Evolutionary conservation across 139 green algal genomes (phyloP).

Genomic region (Chlorella vulgaris): DNA sequence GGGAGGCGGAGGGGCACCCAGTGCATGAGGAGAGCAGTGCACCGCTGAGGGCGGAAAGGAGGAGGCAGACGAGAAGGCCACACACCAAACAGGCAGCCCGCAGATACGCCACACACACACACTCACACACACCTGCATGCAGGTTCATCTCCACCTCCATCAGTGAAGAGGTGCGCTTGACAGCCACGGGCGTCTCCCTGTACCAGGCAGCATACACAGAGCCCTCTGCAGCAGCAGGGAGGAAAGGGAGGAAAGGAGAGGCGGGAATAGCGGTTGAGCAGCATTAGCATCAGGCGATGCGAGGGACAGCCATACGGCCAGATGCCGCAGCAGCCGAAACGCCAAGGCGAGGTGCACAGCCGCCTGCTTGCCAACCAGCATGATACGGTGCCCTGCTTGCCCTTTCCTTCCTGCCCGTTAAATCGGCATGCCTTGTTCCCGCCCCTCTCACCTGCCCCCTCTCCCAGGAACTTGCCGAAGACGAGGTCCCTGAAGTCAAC

Average conservation of each 20-base stretch:
- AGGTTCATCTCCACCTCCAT: slow-evolving; percentile 58
- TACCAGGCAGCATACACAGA: slow-evolving; percentile 57
- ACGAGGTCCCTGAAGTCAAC: slow-evolving; percentile 32
- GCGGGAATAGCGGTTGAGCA: too few relatives aligned
- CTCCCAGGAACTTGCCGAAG: slow-evolving; percentile 44
- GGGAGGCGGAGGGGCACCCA: background rate
- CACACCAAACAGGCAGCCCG: background rate
- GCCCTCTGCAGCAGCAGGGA: slow-evolving; percentile 37
- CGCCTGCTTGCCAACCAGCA: too few relatives aligned
- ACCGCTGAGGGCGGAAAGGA: background rate
- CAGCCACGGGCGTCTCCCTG: slow-evolving; percentile 55
- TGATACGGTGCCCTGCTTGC: too few relatives aligned
- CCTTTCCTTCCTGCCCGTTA: too few relatives aligned
- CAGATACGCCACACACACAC: background rate
- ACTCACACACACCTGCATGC: slow-evolving; percentile 24
- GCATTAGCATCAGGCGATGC: background rate
- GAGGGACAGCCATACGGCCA: too few relatives aligned
- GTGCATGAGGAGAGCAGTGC: background rate
- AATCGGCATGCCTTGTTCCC: background rate
- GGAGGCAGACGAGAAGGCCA: background rate
- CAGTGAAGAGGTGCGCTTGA: slow-evolving; percentile 43
- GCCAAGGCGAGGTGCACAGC: too few relatives aligned
- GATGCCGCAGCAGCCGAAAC: too few relatives aligned
- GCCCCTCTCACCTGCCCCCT: slow-evolving; percentile 33
- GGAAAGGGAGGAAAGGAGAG: background rate